Base-by-base conservation (phyloP, 2,329 filamentous ascomycete genomes). In the Beauveria asiatica region DNA sequence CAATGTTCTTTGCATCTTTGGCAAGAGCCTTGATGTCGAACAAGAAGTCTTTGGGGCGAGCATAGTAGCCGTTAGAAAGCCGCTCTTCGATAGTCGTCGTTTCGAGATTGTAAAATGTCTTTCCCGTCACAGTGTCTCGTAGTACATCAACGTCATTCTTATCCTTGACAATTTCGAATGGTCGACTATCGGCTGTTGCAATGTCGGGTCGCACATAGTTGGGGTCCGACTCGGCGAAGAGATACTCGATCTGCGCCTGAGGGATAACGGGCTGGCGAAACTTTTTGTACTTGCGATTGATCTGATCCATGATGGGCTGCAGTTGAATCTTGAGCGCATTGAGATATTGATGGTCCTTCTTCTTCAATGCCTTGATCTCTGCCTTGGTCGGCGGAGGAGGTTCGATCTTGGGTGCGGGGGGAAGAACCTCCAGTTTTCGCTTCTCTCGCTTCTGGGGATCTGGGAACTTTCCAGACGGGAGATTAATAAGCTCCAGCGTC, bases 31-130 rank as follows among this genome's bases (percentile, higher is more conserved):
- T 90, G 67, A 97, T 90, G 70, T 99, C 94, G 45, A 86, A 86
- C 55, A 96, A 75, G 70, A 97, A 99, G 70, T 97, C 93, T 67
- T 87, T 87, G 0, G 92, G 90, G 11, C 92, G 85, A 66, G 92
- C 90, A 74, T 99, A 99, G 74, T 91, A 99, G 5, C 94, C 94
- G 71, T 99, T 97, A 5, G 92, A 95, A 39, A 99, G 79, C n/a
- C 94, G 87, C 71, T 96, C 92, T 75, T 99, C 94, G 57, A 99
- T 97, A 1, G 89, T 93, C 3, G 88, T 88, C 11, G 93, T 89
- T 69, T 97, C 92, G 50, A 99, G 78, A 66, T 99, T 99, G 78
- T 97, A 97, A 72, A 87, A 97, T 72, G 92, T 94, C 72, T 94
- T 96, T 61, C 85, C 85, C 1, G 85, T 90, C 2, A 82, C 81